Conservation (phyloP, 1,284 basidiomycete species). For the Ustilago crameri region DNA sequence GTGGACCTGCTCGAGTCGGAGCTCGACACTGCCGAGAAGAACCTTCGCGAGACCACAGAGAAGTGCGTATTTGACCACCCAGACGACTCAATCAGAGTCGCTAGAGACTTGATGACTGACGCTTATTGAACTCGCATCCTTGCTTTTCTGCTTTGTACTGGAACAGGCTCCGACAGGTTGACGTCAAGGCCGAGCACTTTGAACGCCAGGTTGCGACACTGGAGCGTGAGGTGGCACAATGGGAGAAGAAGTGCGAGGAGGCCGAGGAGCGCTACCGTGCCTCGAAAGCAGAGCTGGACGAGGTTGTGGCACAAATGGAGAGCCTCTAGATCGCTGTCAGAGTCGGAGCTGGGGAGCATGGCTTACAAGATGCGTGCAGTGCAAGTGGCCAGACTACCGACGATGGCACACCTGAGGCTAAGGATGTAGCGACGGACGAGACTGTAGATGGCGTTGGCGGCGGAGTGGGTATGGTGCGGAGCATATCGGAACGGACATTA, state of each 20-base stretch:
- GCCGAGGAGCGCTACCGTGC: conserved; percentile 78
- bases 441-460: conserved; percentile 1
- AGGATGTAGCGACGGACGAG: conserved; percentile 11
- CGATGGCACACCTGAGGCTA: conserved; percentile 8
- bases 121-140: too few relatives aligned
- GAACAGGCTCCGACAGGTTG: conserved; percentile 88
- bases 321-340: conserved; percentile 72
- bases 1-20: conserved; percentile 93
- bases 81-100: neutral
- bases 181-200: conserved; percentile 99
- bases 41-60: conserved; percentile 94
- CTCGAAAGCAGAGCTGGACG: conserved; percentile 87
- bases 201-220: conserved; percentile 87
- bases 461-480: conserved; percentile 17
- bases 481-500: conserved; percentile 25
- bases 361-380: neutral
- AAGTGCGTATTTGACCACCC: conserved; percentile 76
- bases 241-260: conserved; percentile 97
- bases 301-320: conserved; percentile 84
- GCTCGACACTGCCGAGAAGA: conserved; percentile 94
- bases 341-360: conserved; percentile 20
- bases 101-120: conserved; percentile 8
- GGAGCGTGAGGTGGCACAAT: conserved; percentile 90
- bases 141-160: too few relatives aligned
- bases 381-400: conserved; percentile 3